Evolutionary conservation across 2,329 filamentous ascomycete genomes (phyloP), one percentile per base, ranked within the genome.

Genomic region (Shiraia sp.): DNA sequence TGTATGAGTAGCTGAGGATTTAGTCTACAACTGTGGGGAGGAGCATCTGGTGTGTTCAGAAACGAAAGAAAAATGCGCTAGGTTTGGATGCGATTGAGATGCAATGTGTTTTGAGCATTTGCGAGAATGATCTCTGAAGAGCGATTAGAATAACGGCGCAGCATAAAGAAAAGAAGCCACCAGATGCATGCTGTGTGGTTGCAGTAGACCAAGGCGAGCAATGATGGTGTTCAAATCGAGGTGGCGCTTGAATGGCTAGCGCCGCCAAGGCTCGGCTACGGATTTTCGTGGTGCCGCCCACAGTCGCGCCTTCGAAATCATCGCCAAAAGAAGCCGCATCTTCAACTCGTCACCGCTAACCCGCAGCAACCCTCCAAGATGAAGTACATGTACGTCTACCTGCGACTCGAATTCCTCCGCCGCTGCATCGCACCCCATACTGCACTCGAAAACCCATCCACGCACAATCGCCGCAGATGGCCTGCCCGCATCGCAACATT

Each of bases 331-430:
- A 36, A 28, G 34, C 25, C 26, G 15, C 32, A 35, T 32, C 29
- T 32, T 61, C 61, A 62, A 56, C 51, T n/a, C 56, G 57, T 61
- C 61, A 61, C 51, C 59, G 50, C 57, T 60, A 64, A 65, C 51
- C 57, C 55, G 55, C 64, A 55, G 60, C 64, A 61, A 64, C 59
- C 60, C 57, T 8, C 59, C 87, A 96, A 88, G 80, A 97, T 97
- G 93, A 95, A 88, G 83, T 97, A 96, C 89, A 96, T 99, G 64
- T 69, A 68, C 61, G 65, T 61, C 39, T 53, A 39, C 40, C 51
- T 30, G 35, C 46, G 43, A 35, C 30, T 33, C 24, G 34, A 32
- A 39, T 41, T 19, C 26, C 32, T 44, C 42, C 47, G 36, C 45
- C 45, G 57, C 50, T 42, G 37, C 41, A 42, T 39, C 35, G 32